These are phyloP conservation scores for Bryopsis sp. DNA, from an alignment of 139 green algal species.

Conservation along the genomic window DNA sequence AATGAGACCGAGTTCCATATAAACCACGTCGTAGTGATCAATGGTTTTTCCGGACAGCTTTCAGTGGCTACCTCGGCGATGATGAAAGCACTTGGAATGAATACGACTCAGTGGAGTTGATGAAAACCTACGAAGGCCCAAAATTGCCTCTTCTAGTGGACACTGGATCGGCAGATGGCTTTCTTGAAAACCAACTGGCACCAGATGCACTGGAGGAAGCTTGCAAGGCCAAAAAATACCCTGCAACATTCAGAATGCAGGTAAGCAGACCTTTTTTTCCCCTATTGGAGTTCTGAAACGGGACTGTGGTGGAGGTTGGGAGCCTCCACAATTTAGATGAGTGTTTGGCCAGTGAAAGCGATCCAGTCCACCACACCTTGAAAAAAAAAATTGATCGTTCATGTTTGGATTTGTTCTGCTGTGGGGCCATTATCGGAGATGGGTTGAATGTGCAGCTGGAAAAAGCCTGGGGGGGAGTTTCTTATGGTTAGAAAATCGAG, in stretches of 20 bases:
- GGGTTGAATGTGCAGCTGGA: background rate
- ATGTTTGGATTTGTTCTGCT: background rate
- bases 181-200: constrained; percentile 72
- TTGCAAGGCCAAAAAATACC: constrained; percentile 35
- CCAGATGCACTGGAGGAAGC: constrained; percentile 64
- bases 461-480: background rate
- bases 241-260: constrained; percentile 60
- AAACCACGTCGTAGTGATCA: no score
- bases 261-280: no score
- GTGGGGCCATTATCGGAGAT: background rate
- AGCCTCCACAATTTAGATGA: constrained; percentile 9
- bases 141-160: constrained; percentile 47
- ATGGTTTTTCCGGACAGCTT: no score
- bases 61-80: constrained; percentile 74
- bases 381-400: background rate
- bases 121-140: constrained; percentile 40
- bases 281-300: no score
- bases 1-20: no score
- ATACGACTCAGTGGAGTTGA: constrained; percentile 83
- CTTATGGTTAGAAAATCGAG: no score
- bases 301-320: background rate
- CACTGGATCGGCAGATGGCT: constrained; percentile 67
- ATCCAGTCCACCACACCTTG: background rate
- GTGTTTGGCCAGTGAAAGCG: background rate
- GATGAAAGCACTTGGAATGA: constrained; percentile 50